Evolutionary conservation across 176 grass and related monocot species (phyloP).

Genomic region (Zoysia pacifica): DNA sequence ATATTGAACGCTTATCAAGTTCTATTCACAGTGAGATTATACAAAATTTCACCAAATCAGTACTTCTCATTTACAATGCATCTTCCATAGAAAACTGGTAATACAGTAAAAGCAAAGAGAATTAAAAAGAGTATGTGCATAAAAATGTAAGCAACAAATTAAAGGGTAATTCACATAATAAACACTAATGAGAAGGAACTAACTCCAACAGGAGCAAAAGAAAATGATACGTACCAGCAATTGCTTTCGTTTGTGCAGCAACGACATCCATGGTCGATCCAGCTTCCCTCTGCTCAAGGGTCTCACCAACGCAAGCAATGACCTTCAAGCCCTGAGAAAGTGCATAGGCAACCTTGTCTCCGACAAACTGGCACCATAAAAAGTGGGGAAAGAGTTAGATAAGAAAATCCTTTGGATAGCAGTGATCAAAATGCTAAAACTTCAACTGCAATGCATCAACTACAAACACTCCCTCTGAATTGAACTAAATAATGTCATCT

Average conservation of each 20-base stretch:
- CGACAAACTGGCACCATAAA: constrained; percentile 71
- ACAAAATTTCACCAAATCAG: not conserved
- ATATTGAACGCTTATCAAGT: not conserved
- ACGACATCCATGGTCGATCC: constrained; percentile 83
- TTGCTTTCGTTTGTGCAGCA: constrained; percentile 91
- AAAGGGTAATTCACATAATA: not conserved
- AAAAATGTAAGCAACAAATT: not conserved
- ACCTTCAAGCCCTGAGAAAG: constrained; percentile 88
- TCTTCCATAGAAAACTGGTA: not conserved
- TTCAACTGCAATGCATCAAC: not conserved
- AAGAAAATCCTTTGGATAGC: not conserved
- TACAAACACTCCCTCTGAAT: not conserved
- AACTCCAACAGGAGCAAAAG: not conserved
- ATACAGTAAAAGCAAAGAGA: not conserved
- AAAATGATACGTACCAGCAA: constrained; percentile 62
- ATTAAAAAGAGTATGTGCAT: not conserved
- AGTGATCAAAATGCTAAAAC: not conserved
- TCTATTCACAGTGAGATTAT: not conserved
- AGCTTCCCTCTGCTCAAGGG: constrained; percentile 76
- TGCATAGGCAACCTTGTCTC: constrained; percentile 91
- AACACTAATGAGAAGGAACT: not conserved
- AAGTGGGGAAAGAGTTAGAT: not conserved
- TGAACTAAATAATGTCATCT: not conserved
- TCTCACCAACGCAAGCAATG: constrained; percentile 95
- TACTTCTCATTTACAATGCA: not conserved